Evolutionary conservation across 1,139 yeast genomes (phyloP).

Genomic region (Candida sp.): DNA sequence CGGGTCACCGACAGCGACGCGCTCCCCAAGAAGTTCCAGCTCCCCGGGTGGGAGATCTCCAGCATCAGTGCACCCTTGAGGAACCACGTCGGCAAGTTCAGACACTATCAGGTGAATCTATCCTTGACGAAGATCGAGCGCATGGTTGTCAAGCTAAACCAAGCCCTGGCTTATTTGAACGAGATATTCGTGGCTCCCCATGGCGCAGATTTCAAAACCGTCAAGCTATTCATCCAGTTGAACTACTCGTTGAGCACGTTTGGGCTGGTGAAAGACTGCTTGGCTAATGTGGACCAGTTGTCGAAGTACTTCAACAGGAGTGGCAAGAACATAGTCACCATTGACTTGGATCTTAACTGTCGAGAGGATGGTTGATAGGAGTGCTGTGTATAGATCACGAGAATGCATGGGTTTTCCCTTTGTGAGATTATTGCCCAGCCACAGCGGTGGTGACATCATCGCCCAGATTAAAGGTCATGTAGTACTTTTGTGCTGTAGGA

Average conservation of each 20-base stretch:
- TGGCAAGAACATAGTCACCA: slow-evolving; percentile 12
- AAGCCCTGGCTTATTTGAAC: slow-evolving; percentile 19
- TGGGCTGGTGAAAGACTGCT: slow-evolving; percentile 17
- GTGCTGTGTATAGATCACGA: neutral
- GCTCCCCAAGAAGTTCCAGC: neutral
- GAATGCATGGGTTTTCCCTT: too few species aligned
- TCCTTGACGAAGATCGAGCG: slow-evolving; percentile 14
- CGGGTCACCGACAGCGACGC: slow-evolving; percentile 8
- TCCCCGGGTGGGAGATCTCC: slow-evolving; percentile 10
- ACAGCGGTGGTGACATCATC: too few species aligned
- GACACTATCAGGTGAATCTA: slow-evolving; percentile 12
- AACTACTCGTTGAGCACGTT: slow-evolving; percentile 16
- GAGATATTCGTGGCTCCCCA: neutral
- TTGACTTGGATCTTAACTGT: slow-evolving; percentile 14
- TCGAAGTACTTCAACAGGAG: slow-evolving; percentile 12
- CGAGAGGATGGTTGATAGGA: neutral
- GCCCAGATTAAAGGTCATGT: too few species aligned
- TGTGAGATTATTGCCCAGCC: too few species aligned
- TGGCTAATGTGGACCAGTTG: slow-evolving; percentile 14
- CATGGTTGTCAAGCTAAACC: slow-evolving; percentile 17
- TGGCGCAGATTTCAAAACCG: slow-evolving; percentile 19
- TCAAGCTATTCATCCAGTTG: slow-evolving; percentile 14
- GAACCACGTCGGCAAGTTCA: slow-evolving; percentile 12
- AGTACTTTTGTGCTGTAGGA: too few species aligned
- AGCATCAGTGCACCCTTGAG: slow-evolving; percentile 4